Evolutionary conservation across 805 yeast genomes (phyloP), one percentile per base, ranked within the genome.

Genomic region (Nakazawaea sp.): DNA sequence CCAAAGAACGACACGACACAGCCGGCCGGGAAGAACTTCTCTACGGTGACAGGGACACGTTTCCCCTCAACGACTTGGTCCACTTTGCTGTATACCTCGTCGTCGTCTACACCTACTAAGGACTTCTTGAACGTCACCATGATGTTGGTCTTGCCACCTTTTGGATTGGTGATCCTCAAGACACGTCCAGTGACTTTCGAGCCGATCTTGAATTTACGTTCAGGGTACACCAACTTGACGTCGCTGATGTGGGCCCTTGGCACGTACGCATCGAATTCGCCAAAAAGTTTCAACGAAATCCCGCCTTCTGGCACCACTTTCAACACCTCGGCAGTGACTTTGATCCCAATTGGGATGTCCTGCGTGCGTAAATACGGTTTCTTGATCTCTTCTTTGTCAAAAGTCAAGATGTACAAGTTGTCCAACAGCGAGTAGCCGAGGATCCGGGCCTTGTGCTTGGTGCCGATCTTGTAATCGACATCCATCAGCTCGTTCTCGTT

Each of bases 161-260:
- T 62, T 31, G 51, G 61, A 27, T 55, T 48, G 30, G 69, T 61
- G 17, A 72, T 68, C 36, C 60, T 67, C 46, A 86, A 58, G 10
- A 87, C 72, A 61, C 95, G 75, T 44, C 81, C 92, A 49, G 72
- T 82, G 21, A 86, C 85, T 47, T 79, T 82, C 30, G 81, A 65
- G 9, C 96, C 97, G 30, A 80, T 77, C 58, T 84, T 85, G 68
- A 81, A 90, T 51, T 87, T 86, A 65, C 92, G 75, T 60, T 92
- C 97, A 5, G 98, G 98, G 52, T 90, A 81, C 3, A 77, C 75
- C 45, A 90, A 66, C 53, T 78, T 81, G 41, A 83, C 70, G 57
- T 92, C 99, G 47, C 95, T 80, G 58, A 92, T 73, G 50, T 90
- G 96, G 18, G 63, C 52, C 19, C 76, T 66, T 11, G 85, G 81